These are phyloP conservation scores for Ophiostoma himal-ulmi DNA, from an alignment of 2,329 filamentous ascomycete species.

Conservation along the genomic window DNA sequence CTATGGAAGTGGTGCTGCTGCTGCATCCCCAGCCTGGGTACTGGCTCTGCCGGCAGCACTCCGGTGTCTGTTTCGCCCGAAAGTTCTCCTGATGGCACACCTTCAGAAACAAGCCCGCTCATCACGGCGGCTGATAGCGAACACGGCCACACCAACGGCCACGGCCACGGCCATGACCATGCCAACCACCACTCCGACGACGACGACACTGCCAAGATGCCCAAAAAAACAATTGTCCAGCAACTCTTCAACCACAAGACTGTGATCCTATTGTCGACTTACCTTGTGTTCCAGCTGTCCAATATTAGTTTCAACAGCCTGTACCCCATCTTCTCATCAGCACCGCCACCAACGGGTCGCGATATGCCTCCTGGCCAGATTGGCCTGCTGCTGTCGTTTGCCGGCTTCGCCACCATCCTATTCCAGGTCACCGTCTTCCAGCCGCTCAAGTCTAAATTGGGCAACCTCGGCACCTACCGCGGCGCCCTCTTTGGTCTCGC, in stretches of 20 bases:
- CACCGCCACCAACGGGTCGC: constrained; percentile 68
- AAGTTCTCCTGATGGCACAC: background rate
- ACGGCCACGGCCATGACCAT: constrained; percentile 30
- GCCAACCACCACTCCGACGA: constrained; percentile 42
- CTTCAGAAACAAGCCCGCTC: constrained; percentile 11
- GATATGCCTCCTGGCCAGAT: constrained; percentile 71
- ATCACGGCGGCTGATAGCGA: background rate
- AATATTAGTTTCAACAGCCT: constrained; percentile 95
- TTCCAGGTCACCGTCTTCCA: constrained; percentile 88
- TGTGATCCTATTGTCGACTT: constrained; percentile 72
- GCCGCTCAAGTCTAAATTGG: constrained; percentile 67
- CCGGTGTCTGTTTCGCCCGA: background rate
- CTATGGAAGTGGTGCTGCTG: constrained; percentile 30
- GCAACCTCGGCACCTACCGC: constrained; percentile 81
- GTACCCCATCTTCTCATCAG: constrained; percentile 86
- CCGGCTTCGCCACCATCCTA: constrained; percentile 76
- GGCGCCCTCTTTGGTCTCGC: constrained; percentile 73
- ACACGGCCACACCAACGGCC: background rate
- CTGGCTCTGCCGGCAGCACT: background rate
- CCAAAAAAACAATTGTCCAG: constrained; percentile 41
- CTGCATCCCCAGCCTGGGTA: background rate
- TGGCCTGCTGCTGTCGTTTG: constrained; percentile 76
- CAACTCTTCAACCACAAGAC: constrained; percentile 73
- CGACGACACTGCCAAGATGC: background rate
- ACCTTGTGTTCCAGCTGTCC: constrained; percentile 86